Evolutionary conservation across 257 asterid species (phyloP), one percentile per base, ranked within the genome.

Genomic region (Craterostigma plantagineum): DNA sequence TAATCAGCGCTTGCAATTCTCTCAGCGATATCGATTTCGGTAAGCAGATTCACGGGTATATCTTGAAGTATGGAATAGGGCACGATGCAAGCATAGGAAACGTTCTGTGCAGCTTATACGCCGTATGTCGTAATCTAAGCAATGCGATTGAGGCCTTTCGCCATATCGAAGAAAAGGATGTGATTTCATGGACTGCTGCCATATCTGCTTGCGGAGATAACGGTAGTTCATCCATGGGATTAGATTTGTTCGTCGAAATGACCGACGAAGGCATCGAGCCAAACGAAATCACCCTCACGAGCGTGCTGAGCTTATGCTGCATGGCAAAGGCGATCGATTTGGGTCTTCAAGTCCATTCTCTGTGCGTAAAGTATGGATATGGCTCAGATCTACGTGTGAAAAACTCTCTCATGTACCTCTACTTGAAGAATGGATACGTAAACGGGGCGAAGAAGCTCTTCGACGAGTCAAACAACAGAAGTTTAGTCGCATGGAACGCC

Each of bases 401-500:
- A 11, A 81, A 71, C 54, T 67, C 97, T 2, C 17, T 86, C 16
- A 81, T 86, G 97, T 86, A 86, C 61, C 46, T 86, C 48, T 86
- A 78, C 72, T 63, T 78, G 68, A 81, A 79, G 64, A 58, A 54
- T 9, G 93, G 97, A 57, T 44, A 49, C 38, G 54, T 86, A 12
- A 60, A 9, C 10, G 71, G 64, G 65, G 97, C 95, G 7, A 81
- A 71, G 63, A 67, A 67, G 70, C 15, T 86, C 65, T 81, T 86
- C 43, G 74, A 76, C 45, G 73, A 72, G 46, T 73, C 79, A 79
- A 65, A 52, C 42, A 47, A 39, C 9, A 18, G 64, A 23, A 63
- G 65, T 62, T 64, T 81, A 61, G 82, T 81, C 16, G 63, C 93
- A 13, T 86, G 95, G 97, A 86, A 86, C 39, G 77, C 95, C 13